Conservation (phyloP, 306 rosid species). For the Phaseolus lunatus region DNA sequence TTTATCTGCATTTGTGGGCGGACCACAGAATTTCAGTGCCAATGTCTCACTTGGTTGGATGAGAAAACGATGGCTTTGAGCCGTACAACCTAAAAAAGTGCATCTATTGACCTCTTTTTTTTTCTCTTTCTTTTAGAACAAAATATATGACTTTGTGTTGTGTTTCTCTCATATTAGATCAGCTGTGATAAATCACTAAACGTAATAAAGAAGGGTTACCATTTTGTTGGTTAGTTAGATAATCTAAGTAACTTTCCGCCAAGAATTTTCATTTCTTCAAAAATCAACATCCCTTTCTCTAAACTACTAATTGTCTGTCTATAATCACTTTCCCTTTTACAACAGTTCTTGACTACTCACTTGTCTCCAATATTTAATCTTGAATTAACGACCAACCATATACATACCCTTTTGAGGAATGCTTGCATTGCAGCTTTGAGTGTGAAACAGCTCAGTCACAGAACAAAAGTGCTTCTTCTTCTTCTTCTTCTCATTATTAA, state of each 20-base stretch:
- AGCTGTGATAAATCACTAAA: conserved; percentile 14
- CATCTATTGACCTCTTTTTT: conserved; percentile 37
- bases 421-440: not conserved
- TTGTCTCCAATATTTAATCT: conserved; percentile 33
- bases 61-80: conserved; percentile 36
- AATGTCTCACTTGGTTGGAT: conserved; percentile 38
- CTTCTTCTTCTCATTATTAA: not conserved
- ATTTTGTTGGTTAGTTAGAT: conserved; percentile 31
- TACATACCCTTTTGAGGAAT: not conserved
- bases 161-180: not conserved
- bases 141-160: conserved; percentile 1
- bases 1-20: conserved; percentile 39
- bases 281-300: conserved; percentile 39
- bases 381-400: conserved; percentile 38
- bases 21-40: conserved; percentile 47
- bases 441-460: conserved; percentile 31
- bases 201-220: conserved; percentile 36
- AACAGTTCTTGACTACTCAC: conserved; percentile 46
- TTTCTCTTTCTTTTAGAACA: not conserved
- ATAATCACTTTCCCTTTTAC: conserved; percentile 21
- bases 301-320: conserved; percentile 32
- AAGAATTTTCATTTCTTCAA: conserved; percentile 35
- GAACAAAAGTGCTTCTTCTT: not conserved
- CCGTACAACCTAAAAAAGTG: conserved; percentile 47
- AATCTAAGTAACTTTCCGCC: conserved; percentile 45